phyloP scores from a whole-genome alignment of 2,329 filamentous ascomycete species.

The Colletotrichum orbiculare region DNA sequence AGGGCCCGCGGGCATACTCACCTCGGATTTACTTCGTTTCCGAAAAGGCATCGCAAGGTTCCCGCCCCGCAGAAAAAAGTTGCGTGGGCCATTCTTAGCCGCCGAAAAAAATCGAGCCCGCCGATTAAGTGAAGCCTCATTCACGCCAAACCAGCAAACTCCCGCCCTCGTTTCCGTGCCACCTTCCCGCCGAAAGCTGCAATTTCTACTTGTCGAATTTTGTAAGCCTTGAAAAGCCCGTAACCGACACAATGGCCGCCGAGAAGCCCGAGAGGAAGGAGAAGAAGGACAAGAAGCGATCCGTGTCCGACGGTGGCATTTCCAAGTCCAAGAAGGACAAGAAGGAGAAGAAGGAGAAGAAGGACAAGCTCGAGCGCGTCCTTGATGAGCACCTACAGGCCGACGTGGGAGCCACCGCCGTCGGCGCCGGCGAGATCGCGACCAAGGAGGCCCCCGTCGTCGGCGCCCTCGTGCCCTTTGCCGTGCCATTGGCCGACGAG shows the following conservation, averaged over 20 bases:
- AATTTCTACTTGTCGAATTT: too few species aligned
- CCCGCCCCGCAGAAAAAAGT: constrained; percentile 25
- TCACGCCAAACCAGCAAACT: constrained; percentile 1
- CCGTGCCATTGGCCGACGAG: constrained; percentile 81
- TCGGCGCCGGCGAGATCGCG: constrained; percentile 50
- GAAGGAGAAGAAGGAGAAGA: constrained; percentile 70
- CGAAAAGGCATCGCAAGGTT: background rate
- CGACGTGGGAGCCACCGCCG: constrained; percentile 59
- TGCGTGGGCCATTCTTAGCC: constrained; percentile 6
- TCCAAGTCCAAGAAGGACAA: constrained; percentile 65
- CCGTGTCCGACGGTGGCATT: constrained; percentile 40
- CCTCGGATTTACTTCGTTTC: constrained; percentile 24
- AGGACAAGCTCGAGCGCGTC: constrained; percentile 72
- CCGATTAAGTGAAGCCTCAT: constrained; percentile 19
- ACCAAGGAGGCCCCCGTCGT: constrained; percentile 52
- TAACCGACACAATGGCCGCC: constrained; percentile 55
- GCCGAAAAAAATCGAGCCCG: constrained; percentile 23
- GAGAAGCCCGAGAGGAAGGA: constrained; percentile 61
- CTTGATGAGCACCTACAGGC: constrained; percentile 74
- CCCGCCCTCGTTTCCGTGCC: background rate
- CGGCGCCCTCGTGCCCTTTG: constrained; percentile 82
- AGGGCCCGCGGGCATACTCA: background rate
- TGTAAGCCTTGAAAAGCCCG: background rate
- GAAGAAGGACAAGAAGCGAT: constrained; percentile 47
- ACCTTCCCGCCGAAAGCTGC: background rate